Base-by-base conservation (phyloP, 805 yeast species). In the Schizosaccharomyces lindneri region DNA sequence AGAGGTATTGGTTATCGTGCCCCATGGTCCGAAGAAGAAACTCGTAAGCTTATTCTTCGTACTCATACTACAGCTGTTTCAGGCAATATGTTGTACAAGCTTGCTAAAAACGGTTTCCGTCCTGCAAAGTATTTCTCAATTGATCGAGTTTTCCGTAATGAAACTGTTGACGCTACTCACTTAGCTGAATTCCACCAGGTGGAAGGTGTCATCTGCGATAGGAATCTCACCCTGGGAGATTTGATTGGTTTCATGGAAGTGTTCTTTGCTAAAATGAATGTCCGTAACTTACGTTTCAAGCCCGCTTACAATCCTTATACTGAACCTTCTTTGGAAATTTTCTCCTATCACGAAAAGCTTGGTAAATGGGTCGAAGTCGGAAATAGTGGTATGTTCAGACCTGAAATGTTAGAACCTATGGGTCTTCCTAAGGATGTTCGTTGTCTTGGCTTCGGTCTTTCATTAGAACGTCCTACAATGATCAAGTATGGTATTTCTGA, bases 261-360 rank as follows among this genome's bases (percentile, higher is more conserved):
- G 70, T 93, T 93, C 80, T 93, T 93, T 75, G 81, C 82, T 63
- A 87, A 87, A 76, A 93, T 93, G 98, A 98, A 98, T 72, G 98
- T 94, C 63, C 81, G 83, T 67, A 84, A 88, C 67, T 80, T 93
- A 69, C 84, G 97, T 75, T 93, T 93, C 82, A 93, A 93, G 77
- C 96, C 99, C 66, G 94, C 99, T 48, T 93, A 93, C 76, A 93
- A 93, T 74, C 99, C 99, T 63, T 93, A 93, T 79, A 93, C 99
- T 63, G 99, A 93, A 75, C 99, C 99, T 63, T 86, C 95, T 6
- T 80, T 93, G 81, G 99, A 93, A 77, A 93, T 93, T 67, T 93
- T 84, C 73, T 93, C 97, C 60, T 93, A 87, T 85, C 99, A 93
- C 75, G 83, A 81, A 68, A 96, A 96, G 61, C 79, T 93, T 68